Percentiles rank a stretch among this genome's conserved stretches.
Evolutionary conservation across 345 rosid genomes (phyloP).

Genomic region (Gossypium sturtianum): DNA sequence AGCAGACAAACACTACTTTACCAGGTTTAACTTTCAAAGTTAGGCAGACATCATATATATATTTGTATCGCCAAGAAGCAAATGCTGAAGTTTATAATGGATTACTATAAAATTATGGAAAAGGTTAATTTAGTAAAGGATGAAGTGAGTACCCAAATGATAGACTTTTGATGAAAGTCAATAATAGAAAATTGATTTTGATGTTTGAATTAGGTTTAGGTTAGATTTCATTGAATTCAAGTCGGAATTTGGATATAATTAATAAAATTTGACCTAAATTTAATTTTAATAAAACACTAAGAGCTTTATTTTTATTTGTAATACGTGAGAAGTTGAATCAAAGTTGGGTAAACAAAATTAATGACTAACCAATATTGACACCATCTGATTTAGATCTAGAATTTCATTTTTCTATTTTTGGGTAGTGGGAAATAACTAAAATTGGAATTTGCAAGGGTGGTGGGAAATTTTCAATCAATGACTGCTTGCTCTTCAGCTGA

Average conservation of each 20-base stretch:
- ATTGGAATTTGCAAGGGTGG: not conserved
- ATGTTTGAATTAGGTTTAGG: not conserved
- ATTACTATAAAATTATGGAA: not conserved
- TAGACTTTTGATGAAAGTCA: not conserved
- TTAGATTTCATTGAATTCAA: too few relatives aligned
- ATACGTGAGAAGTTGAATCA: too few relatives aligned
- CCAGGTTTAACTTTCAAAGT: not conserved
- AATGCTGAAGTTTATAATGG: not conserved
- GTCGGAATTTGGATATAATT: too few relatives aligned
- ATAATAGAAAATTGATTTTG: not conserved
- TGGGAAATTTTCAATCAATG: not conserved
- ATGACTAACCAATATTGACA: not conserved
- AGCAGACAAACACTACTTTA: not conserved
- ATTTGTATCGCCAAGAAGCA: not conserved
- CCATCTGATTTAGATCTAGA: not conserved
- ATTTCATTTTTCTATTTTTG: too few relatives aligned
- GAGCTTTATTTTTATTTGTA: too few relatives aligned
- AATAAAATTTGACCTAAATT: too few relatives aligned
- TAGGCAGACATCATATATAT: not conserved
- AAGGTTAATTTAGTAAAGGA: not conserved
- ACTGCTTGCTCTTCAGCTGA: not conserved
- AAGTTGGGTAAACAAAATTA: too few relatives aligned
- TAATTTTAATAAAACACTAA: too few relatives aligned
- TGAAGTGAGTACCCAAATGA: not conserved
- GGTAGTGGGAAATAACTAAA: not conserved